Evolutionary conservation across 495 filamentous ascomycete genomes (phyloP).

Genomic region (Daldinia decipiens): DNA sequence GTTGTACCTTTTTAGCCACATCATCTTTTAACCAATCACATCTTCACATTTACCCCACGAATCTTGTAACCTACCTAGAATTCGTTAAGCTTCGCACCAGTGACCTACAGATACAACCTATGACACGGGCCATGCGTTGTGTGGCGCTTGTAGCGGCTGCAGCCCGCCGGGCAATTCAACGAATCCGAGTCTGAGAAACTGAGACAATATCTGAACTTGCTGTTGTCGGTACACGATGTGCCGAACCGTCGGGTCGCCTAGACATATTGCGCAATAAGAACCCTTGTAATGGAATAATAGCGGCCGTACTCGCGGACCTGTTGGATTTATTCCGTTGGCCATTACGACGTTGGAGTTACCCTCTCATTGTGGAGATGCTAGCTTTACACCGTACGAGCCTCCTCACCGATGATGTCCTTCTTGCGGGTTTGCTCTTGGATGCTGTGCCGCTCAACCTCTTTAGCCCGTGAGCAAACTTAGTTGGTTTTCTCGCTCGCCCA

Average conservation of each 20-base stretch:
- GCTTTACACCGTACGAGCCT: slow-evolving; percentile 20
- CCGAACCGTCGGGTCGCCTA: slow-evolving; percentile 24
- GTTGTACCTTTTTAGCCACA: too few relatives aligned
- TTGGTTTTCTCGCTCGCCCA: slow-evolving; percentile 12
- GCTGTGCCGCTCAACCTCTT: slow-evolving; percentile 13
- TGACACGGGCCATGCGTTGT: too few relatives aligned
- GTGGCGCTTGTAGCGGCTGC: too few relatives aligned
- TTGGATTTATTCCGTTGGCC: slow-evolving; percentile 33
- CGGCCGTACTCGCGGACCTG: background rate
- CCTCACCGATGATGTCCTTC: slow-evolving; percentile 24
- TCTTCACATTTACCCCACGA: too few relatives aligned
- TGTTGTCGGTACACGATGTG: slow-evolving; percentile 31
- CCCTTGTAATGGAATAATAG: slow-evolving; percentile 23
- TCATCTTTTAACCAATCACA: too few relatives aligned
- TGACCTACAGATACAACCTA: too few relatives aligned
- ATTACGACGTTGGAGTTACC: slow-evolving; percentile 30
- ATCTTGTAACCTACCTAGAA: too few relatives aligned
- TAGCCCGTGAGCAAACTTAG: slow-evolving; percentile 18
- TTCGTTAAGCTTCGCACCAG: too few relatives aligned
- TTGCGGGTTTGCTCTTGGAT: slow-evolving; percentile 9
- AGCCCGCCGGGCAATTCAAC: too few relatives aligned
- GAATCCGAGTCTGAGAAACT: too few relatives aligned
- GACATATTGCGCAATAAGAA: slow-evolving; percentile 14
- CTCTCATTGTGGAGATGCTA: slow-evolving; percentile 16
- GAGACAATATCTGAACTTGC: too few relatives aligned